These are phyloP conservation scores for Suillus tomentosus DNA, from an alignment of 768 basidiomycete genomes.

Conservation along the genomic window DNA sequence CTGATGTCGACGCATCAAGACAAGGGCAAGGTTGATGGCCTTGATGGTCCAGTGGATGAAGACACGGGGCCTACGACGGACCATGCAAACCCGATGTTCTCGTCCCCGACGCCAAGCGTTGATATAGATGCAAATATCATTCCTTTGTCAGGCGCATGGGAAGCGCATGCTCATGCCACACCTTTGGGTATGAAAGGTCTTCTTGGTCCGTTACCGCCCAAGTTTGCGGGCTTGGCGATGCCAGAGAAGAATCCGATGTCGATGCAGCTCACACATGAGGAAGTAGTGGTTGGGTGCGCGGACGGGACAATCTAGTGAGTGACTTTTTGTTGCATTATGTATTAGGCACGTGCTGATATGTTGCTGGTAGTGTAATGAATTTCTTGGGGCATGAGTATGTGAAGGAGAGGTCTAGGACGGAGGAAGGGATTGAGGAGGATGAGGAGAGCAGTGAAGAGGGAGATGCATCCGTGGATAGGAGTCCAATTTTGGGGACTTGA, in stretches of 20 bases:
- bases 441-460: constrained; percentile 4
- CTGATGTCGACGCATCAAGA: constrained; percentile 83
- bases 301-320: constrained; percentile 91
- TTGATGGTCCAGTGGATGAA: constrained; percentile 17
- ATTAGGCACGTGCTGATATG: constrained; percentile 17
- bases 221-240: constrained; percentile 77
- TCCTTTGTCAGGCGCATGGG: constrained; percentile 77
- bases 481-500: neutral
- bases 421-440: neutral
- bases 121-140: constrained; percentile 68
- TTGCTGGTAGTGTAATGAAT: constrained; percentile 52
- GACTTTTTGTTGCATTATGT: constrained; percentile 8
- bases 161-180: constrained; percentile 53
- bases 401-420: constrained; percentile 27
- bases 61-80: constrained; percentile 12
- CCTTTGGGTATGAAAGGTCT: constrained; percentile 55
- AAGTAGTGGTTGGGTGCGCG: constrained; percentile 85
- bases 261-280: constrained; percentile 89
- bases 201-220: constrained; percentile 59
- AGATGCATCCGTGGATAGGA: constrained; percentile 1
- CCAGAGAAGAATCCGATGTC: constrained; percentile 96
- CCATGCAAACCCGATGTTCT: constrained; percentile 16
- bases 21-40: constrained; percentile 39
- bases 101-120: constrained; percentile 41
- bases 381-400: constrained; percentile 61